Conservation (phyloP, 2,329 filamentous ascomycete species). For the Lecanicillium sp. region DNA sequence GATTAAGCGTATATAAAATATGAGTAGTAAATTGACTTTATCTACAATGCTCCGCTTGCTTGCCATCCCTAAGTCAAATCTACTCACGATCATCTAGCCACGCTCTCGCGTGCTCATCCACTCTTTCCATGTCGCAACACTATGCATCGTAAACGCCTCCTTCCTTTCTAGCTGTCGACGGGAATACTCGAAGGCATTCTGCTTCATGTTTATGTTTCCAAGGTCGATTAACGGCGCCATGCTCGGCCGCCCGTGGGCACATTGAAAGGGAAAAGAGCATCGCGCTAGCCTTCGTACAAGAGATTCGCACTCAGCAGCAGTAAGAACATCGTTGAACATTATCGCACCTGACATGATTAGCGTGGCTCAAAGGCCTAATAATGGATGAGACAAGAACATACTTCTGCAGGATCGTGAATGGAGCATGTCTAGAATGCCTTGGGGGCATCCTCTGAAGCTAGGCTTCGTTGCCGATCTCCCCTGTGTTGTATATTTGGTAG, state of each 20-base stretch:
- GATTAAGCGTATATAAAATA: too few species aligned
- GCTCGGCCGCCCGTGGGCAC: conserved; percentile 68
- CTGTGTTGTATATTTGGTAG: conserved; percentile 1
- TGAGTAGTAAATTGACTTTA: too few species aligned
- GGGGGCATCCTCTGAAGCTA: conserved; percentile 61
- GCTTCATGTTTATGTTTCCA: conserved; percentile 22
- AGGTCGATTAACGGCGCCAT: conserved; percentile 56
- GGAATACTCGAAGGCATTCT: too few species aligned
- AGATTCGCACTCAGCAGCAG: conserved; percentile 45
- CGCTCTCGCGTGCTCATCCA: too few species aligned
- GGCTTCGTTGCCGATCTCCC: conserved; percentile 3
- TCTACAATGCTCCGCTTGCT: too few species aligned
- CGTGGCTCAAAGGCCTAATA: conserved; percentile 5
- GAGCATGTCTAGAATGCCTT: conserved; percentile 66
- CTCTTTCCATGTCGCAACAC: conserved; percentile 13
- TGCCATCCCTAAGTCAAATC: too few species aligned
- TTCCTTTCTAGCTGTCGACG: not conserved
- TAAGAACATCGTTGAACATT: conserved; percentile 75
- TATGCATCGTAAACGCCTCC: not conserved
- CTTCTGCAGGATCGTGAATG: conserved; percentile 71
- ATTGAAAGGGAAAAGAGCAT: conserved; percentile 73
- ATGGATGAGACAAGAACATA: conserved; percentile 19
- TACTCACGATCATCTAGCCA: too few species aligned
- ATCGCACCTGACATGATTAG: conserved; percentile 45
- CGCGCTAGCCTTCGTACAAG: conserved; percentile 50